phyloP scores from a whole-genome alignment of 2,329 filamentous ascomycete genomes.

The Pestalotiopsis sp. region DNA sequence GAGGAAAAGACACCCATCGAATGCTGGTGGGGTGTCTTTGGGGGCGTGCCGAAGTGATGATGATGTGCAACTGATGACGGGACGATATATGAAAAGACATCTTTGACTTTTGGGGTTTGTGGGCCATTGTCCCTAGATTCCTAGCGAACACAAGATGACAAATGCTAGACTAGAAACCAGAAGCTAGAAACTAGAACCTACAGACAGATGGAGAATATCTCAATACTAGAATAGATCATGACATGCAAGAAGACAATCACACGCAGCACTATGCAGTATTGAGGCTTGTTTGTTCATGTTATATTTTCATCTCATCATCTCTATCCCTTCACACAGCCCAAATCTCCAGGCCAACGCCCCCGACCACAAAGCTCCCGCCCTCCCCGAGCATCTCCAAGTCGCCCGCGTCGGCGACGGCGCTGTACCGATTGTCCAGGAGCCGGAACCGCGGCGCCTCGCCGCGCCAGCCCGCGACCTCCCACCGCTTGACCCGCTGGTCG shows the following conservation, averaged over 20 bases:
- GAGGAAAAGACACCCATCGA: constrained; percentile 55
- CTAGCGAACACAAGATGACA: background rate
- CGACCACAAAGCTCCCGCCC: constrained; percentile 12
- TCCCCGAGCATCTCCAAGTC: constrained; percentile 46
- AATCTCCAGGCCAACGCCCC: constrained; percentile 17
- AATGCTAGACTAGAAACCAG: background rate
- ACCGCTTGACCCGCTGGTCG: constrained; percentile 63
- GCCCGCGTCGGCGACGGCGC: constrained; percentile 63
- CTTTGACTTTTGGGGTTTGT: background rate
- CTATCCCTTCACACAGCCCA: constrained; percentile 11
- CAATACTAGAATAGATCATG: background rate
- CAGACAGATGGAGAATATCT: background rate
- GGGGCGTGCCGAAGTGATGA: constrained; percentile 15
- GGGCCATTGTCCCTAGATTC: background rate
- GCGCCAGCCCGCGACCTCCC: constrained; percentile 39
- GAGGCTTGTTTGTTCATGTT: background rate
- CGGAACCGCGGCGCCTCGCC: constrained; percentile 32
- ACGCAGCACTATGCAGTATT: background rate
- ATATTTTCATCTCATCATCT: background rate
- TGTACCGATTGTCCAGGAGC: constrained; percentile 54
- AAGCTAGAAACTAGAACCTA: background rate
- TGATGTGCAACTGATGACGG: background rate
- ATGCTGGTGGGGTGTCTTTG: constrained; percentile 73
- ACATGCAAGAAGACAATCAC: background rate
- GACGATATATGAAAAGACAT: background rate